Evolutionary conservation across 2,329 filamentous ascomycete genomes (phyloP).

Genomic region (Boeremia lycopersici): DNA sequence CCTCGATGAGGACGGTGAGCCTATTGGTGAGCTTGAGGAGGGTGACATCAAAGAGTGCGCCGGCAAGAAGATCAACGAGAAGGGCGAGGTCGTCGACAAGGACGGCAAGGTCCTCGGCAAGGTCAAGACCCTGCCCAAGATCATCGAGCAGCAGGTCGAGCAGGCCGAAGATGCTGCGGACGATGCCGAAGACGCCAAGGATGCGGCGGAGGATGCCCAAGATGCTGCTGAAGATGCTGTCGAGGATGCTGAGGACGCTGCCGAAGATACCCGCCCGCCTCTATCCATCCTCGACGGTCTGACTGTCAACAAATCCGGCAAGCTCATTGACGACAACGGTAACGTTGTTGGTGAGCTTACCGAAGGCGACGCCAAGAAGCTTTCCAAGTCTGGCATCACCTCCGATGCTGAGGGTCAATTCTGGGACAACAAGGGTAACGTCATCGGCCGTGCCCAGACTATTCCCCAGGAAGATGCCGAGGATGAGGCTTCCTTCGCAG

Average conservation of each 20-base stretch:
- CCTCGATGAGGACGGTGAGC: constrained; percentile 59
- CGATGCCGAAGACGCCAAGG: constrained; percentile 40
- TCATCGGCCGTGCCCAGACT: constrained; percentile 58
- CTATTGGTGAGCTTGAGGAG: constrained; percentile 59
- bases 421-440: constrained; percentile 60
- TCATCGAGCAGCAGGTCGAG: constrained; percentile 46
- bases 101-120: constrained; percentile 68
- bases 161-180: constrained; percentile 35
- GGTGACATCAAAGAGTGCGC: constrained; percentile 68
- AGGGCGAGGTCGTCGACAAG: constrained; percentile 69
- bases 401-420: constrained; percentile 57
- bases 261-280: constrained; percentile 50
- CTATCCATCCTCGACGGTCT: constrained; percentile 58
- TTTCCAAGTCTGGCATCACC: constrained; percentile 55
- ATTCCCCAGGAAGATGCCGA: constrained; percentile 54
- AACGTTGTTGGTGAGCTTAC: constrained; percentile 56
- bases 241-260: constrained; percentile 40
- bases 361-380: constrained; percentile 60
- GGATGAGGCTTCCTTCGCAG: constrained; percentile 57
- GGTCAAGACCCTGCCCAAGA: constrained; percentile 59
- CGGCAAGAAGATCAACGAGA: constrained; percentile 68
- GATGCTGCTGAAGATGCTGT: constrained; percentile 42
- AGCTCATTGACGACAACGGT: constrained; percentile 55
- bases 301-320: constrained; percentile 57
- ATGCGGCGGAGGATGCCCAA: constrained; percentile 41